These are phyloP conservation scores for Eragrostis tef DNA, from an alignment of 202 grass and related monocot species.

Conservation along the genomic window DNA sequence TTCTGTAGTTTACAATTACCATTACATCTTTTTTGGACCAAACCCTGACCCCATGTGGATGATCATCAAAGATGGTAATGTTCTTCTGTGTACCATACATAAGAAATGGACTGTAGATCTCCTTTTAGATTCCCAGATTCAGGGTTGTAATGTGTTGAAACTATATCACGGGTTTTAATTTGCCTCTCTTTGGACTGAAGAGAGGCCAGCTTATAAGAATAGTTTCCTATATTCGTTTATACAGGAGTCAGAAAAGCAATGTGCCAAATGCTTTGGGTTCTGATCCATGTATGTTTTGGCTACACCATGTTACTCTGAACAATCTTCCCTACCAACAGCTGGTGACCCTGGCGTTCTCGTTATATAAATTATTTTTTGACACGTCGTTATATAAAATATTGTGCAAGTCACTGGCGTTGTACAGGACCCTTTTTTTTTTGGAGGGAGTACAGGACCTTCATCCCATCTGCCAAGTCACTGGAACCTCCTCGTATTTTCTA, in stretches of 20 bases:
- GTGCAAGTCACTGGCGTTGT: too few species aligned
- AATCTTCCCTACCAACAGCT: too few species aligned
- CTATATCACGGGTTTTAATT: conserved; percentile 36
- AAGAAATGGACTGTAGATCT: conserved; percentile 51
- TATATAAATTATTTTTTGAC: too few species aligned
- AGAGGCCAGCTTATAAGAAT: conserved; percentile 38
- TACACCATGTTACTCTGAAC: not conserved
- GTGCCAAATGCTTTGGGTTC: conserved; percentile 1
- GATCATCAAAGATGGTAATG: conserved; percentile 46
- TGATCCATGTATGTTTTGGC: not conserved
- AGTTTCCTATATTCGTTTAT: conserved; percentile 50
- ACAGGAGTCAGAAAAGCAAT: conserved; percentile 38
- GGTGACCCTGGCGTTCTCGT: too few species aligned
- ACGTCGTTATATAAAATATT: too few species aligned
- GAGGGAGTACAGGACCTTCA: too few species aligned
- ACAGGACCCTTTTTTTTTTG: too few species aligned
- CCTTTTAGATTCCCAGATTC: conserved; percentile 53
- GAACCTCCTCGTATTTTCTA: too few species aligned
- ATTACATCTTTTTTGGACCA: conserved; percentile 52
- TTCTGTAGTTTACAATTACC: conserved; percentile 63
- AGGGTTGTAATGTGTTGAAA: conserved; percentile 48
- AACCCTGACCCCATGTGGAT: conserved; percentile 54
- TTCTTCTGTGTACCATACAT: conserved; percentile 59
- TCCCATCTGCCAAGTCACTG: too few species aligned
- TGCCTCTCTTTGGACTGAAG: conserved; percentile 42